Percentiles rank a stretch among this genome's conserved stretches.
These are phyloP conservation scores for Candida ficus DNA, from an alignment of 805 yeast species.

Conservation along the genomic window DNA sequence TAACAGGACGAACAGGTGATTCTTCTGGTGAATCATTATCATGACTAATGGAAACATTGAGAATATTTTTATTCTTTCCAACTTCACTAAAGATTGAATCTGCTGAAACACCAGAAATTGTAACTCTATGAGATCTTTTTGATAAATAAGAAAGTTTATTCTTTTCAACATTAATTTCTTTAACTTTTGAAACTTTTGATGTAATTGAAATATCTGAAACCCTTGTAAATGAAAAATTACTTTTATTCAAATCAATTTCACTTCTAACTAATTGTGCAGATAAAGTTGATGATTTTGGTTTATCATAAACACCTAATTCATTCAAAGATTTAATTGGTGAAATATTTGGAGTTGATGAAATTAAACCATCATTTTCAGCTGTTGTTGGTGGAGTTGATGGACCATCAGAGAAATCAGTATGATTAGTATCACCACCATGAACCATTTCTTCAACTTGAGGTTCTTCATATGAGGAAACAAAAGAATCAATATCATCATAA, in stretches of 20 bases:
- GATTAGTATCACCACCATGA: conserved; percentile 9
- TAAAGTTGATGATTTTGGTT: not conserved
- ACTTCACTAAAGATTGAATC: conserved; percentile 20
- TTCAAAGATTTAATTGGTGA: conserved; percentile 24
- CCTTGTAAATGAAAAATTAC: conserved; percentile 21
- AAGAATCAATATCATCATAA: conserved; percentile 25
- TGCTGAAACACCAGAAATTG: conserved; percentile 10
- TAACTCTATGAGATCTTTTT: conserved; percentile 17
- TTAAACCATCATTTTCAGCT: conserved; percentile 16
- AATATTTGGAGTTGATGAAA: conserved; percentile 23
- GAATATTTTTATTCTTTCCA: conserved; percentile 5
- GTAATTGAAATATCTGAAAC: conserved; percentile 17
- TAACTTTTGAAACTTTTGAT: not conserved
- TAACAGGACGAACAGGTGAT: not conserved
- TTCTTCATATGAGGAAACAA: conserved; percentile 24
- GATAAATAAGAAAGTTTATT: conserved; percentile 21
- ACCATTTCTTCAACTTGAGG: conserved; percentile 7
- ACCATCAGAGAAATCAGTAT: conserved; percentile 15
- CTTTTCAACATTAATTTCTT: not conserved
- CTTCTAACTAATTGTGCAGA: not conserved
- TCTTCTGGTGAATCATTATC: conserved; percentile 2
- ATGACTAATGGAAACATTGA: conserved; percentile 14
- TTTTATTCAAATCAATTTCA: conserved; percentile 15
- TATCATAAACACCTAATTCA: conserved; percentile 8
- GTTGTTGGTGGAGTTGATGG: conserved; percentile 23